Base-by-base conservation (phyloP, 192 early-diverging fungal species). In the Cetraspora pellucida region DNA sequence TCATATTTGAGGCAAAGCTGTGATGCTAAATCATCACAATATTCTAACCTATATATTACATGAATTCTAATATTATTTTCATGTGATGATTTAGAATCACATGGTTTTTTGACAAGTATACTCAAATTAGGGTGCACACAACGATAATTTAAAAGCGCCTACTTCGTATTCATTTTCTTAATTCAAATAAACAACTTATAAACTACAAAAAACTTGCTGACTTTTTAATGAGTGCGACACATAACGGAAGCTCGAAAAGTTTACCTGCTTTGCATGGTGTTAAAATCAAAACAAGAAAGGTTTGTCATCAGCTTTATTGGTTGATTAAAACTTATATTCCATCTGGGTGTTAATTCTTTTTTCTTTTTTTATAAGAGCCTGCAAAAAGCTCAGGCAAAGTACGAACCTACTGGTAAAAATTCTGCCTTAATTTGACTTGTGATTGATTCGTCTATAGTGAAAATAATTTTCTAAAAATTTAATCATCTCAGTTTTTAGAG, bases 201-300 rank as follows among this genome's bases (percentile, higher is more conserved):
- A 37, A 10, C 16, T 19, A 54, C 47, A 54, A 54, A 19, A 19
- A 54, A 54, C 50, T 54, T n/a, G 50, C 27, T 17, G 63, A 65
- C 37, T n/a, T 54, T 76, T 81, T 81, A 75, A 85, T 85, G 84
- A 85, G 80, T 82, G 77, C 82, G 76, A 82, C 77, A 79, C 82
- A 86, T 81, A 80, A 81, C 63, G 60, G 11, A 10, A 65, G n/a
- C n/a, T 23, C 63, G 21, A 65, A 65, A 58, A 27, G 45, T 64
- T 64, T 64, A 77, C 88, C 88, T 75, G 82, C 86, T 83, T 86
- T 89, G 82, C 82, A 89, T 87, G 88, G 88, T 88, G 88, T 86
- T 78, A 89, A 84, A 80, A 89, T 89, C 84, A 89, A 86, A 85
- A 83, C 85, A 78, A 86, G 87, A 86, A 89, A 89, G 82, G 88